A percentile compares a stretch with the other conserved stretches of the same genome.
phyloP scores from a whole-genome alignment of 2,329 filamentous ascomycete species.

The Ascochyta pisi region DNA sequence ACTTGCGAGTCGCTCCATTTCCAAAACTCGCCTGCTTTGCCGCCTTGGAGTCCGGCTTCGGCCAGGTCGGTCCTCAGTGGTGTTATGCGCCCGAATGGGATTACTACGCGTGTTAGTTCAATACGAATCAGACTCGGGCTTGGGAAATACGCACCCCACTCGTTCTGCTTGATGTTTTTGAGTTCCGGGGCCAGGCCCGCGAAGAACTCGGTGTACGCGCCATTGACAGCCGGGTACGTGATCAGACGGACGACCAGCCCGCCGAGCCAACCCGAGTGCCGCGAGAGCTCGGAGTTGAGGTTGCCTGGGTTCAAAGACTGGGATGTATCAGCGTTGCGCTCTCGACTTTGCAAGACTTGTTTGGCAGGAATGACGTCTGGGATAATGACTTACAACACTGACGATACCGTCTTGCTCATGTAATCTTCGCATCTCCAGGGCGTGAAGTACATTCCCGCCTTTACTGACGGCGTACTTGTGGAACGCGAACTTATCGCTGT shows the following conservation, averaged over 20 bases:
- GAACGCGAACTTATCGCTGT: conserved; percentile 1
- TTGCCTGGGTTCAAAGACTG: conserved; percentile 52
- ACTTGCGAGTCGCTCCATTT: conserved; percentile 53
- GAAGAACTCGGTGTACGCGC: conserved; percentile 37
- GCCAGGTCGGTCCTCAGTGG: conserved; percentile 32
- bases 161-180: conserved; percentile 35
- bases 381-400: conserved; percentile 17
- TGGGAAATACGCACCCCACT: conserved; percentile 24
- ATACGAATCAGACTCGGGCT: no score
- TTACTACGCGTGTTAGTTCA: conserved; percentile 32
- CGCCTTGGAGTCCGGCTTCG: conserved; percentile 29
- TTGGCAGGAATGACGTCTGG: no score
- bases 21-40: conserved; percentile 52
- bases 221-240: conserved; percentile 25
- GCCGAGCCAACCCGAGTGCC: conserved; percentile 30
- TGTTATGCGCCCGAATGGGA: conserved; percentile 56
- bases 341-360: neutral
- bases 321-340: neutral
- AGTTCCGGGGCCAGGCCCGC: conserved; percentile 29
- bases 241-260: conserved; percentile 1
- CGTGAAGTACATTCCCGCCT: conserved; percentile 38
- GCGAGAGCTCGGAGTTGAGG: conserved; percentile 37
- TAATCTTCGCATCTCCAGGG: conserved; percentile 26
- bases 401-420: conserved; percentile 25
- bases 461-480: conserved; percentile 37